Percentiles rank a stretch among this genome's conserved stretches.
These are phyloP conservation scores for Agaricales sp. DNA, from an alignment of 1,284 basidiomycete genomes.

Conservation along the genomic window DNA sequence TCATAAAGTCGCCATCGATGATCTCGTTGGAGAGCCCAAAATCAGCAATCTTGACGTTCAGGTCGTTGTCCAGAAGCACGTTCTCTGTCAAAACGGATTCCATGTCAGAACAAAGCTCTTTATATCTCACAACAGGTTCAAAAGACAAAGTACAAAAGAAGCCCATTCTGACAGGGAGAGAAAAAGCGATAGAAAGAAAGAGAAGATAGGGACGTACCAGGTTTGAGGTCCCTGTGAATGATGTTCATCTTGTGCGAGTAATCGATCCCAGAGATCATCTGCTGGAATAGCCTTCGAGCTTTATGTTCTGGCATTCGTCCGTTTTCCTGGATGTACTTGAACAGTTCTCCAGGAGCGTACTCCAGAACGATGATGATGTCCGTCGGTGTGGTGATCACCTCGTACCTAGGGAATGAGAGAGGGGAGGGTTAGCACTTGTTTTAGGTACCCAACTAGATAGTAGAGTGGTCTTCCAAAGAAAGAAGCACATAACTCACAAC, in stretches of 20 bases:
- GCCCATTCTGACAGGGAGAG: no score
- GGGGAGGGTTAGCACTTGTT: no score
- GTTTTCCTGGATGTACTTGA: constrained; percentile 90
- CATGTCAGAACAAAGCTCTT: no score
- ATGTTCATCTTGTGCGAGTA: constrained; percentile 93
- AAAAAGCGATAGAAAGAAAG: background rate
- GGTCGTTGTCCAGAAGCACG: constrained; percentile 67
- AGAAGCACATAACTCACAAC: constrained; percentile 39
- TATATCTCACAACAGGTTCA: no score
- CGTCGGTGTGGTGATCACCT: constrained; percentile 86
- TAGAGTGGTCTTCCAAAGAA: constrained; percentile 8
- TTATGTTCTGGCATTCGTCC: constrained; percentile 81
- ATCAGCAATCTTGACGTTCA: constrained; percentile 92
- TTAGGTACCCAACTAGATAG: background rate
- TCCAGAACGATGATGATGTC: constrained; percentile 97
- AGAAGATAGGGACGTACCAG: constrained; percentile 18
- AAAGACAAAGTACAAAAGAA: no score
- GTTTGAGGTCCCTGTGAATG: constrained; percentile 92
- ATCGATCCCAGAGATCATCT: constrained; percentile 92
- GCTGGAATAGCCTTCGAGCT: constrained; percentile 92
- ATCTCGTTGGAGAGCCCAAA: constrained; percentile 93
- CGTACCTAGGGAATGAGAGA: constrained; percentile 84
- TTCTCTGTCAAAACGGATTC: constrained; percentile 66
- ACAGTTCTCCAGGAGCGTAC: constrained; percentile 86
- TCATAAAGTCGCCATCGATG: constrained; percentile 89